Evolutionary conservation across 2,329 filamentous ascomycete species (phyloP).

Genomic region (Immersiporthe knoxdaviesiana): DNA sequence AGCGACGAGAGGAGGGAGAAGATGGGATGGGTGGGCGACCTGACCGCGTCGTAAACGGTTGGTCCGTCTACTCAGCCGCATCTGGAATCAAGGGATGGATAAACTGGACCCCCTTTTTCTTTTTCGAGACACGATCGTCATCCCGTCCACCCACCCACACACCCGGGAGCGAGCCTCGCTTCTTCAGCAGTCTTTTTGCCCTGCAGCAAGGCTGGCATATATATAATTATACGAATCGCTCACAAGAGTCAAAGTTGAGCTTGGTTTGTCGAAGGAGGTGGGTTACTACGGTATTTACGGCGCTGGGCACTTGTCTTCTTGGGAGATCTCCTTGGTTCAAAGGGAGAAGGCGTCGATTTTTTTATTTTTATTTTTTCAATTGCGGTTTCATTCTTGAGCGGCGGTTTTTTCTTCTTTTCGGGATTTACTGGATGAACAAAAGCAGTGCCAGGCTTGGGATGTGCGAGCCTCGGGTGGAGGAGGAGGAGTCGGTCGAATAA

Average conservation of each 20-base stretch:
- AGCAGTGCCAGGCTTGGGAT: neutral
- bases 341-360: neutral
- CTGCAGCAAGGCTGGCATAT: neutral
- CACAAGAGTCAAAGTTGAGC: neutral
- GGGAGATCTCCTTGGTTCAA: neutral
- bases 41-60: conserved; percentile 36
- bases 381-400: neutral
- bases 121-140: neutral
- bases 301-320: neutral
- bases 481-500: neutral
- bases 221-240: neutral
- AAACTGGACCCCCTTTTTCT: neutral
- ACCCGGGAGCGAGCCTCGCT: neutral
- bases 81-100: conserved; percentile 3
- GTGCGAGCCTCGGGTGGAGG: neutral
- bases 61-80: neutral
- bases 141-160: neutral
- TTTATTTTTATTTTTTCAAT: too few species aligned
- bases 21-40: conserved; percentile 60
- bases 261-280: neutral
- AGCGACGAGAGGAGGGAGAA: conserved; percentile 54
- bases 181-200: neutral
- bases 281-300: conserved; percentile 1
- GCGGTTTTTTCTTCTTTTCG: neutral
- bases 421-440: neutral